Evolutionary conservation across 805 yeast genomes (phyloP).

Genomic region (Suhomyces faveliae): DNA sequence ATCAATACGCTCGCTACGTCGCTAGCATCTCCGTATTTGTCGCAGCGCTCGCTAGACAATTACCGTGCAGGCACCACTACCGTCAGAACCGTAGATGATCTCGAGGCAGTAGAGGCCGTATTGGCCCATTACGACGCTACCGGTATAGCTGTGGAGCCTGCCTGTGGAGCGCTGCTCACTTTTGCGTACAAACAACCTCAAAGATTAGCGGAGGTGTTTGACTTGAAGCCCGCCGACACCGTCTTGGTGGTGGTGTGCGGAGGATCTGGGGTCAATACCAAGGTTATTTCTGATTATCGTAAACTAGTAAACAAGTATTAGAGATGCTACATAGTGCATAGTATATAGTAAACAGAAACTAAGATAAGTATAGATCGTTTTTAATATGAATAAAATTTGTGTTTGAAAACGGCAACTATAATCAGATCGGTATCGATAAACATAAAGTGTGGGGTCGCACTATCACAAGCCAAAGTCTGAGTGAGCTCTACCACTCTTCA

Average conservation of each 20-base stretch:
- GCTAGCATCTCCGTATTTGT: constrained; percentile 29
- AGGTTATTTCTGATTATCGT: constrained; percentile 12
- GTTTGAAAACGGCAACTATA: too few species aligned
- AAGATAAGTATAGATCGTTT: too few species aligned
- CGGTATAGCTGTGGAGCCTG: constrained; percentile 28
- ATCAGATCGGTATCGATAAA: too few species aligned
- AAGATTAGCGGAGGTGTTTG: constrained; percentile 14
- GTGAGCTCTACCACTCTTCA: too few species aligned
- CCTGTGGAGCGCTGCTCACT: constrained; percentile 32
- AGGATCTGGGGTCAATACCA: constrained; percentile 17
- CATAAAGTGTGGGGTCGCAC: neutral
- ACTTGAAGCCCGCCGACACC: constrained; percentile 22
- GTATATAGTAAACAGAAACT: too few species aligned
- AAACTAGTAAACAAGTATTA: neutral
- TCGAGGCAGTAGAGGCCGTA: constrained; percentile 23
- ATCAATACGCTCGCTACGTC: constrained; percentile 27
- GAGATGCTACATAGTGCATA: too few species aligned
- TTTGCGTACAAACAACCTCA: constrained; percentile 14
- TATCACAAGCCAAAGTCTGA: neutral
- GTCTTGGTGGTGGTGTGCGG: constrained; percentile 31
- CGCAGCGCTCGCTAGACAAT: constrained; percentile 18
- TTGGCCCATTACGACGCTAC: constrained; percentile 23
- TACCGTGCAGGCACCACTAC: constrained; percentile 17
- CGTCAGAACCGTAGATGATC: constrained; percentile 22
- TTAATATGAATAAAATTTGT: too few species aligned